Percentiles rank a stretch among this genome's conserved stretches.
phyloP scores from a whole-genome alignment of 768 basidiomycete species.

The Sarcomyxa edulis region DNA sequence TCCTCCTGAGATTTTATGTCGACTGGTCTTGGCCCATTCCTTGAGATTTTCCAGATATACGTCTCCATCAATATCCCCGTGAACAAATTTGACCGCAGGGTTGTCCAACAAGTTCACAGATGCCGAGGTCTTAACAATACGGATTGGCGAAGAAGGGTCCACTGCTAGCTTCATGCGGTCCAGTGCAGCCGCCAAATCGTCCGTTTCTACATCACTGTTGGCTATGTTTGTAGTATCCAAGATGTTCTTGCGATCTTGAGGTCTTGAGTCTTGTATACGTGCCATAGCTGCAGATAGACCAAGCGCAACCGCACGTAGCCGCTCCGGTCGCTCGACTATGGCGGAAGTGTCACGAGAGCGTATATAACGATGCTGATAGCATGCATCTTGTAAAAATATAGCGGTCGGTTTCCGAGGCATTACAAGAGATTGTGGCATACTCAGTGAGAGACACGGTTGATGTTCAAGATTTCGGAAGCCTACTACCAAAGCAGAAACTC shows the following conservation, averaged over 20 bases:
- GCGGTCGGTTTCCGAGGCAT: too few relatives aligned
- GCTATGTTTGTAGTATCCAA: not conserved
- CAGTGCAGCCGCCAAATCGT: constrained; percentile 43
- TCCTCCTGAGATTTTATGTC: constrained; percentile 53
- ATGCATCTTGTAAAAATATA: constrained; percentile 64
- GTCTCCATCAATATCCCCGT: constrained; percentile 64
- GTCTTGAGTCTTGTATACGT: constrained; percentile 47
- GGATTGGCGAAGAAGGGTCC: constrained; percentile 24
- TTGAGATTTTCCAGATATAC: constrained; percentile 61
- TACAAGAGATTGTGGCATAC: too few relatives aligned
- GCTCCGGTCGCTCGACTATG: constrained; percentile 89
- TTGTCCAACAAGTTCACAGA: constrained; percentile 50
- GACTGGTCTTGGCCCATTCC: constrained; percentile 55
- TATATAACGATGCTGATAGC: constrained; percentile 72
- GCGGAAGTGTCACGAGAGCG: constrained; percentile 67
- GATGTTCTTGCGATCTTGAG: constrained; percentile 7
- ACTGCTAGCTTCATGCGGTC: constrained; percentile 35
- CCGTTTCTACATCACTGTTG: constrained; percentile 16
- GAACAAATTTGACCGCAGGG: constrained; percentile 67
- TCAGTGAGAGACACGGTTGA: too few relatives aligned
- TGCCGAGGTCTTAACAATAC: constrained; percentile 49
- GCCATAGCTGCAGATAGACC: constrained; percentile 81
- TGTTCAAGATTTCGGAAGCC: too few relatives aligned
- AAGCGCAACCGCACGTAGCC: constrained; percentile 76
- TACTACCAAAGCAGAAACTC: too few relatives aligned